These are phyloP conservation scores for Xylaria telfairii DNA, from an alignment of 495 filamentous ascomycete genomes.

Conservation along the genomic window DNA sequence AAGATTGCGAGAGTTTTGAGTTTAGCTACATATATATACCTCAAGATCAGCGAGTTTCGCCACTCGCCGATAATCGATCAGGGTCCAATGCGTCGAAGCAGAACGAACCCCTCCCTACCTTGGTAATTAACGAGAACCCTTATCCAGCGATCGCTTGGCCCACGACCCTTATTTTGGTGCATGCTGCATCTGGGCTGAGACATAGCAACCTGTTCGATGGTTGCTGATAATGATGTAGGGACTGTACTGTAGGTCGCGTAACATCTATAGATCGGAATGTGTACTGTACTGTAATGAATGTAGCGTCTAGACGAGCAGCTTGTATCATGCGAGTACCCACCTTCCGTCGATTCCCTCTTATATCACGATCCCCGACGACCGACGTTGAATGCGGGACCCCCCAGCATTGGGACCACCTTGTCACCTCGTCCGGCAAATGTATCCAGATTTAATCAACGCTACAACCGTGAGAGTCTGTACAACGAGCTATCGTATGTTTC, in stretches of 20 bases:
- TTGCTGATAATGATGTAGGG: too few species aligned
- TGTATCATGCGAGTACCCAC: neutral
- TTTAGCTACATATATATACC: too few species aligned
- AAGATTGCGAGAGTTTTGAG: neutral
- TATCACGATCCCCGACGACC: constrained; percentile 16
- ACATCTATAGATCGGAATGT: too few species aligned
- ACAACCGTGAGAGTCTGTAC: neutral
- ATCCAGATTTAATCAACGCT: neutral
- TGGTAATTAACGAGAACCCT: neutral
- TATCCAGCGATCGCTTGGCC: neutral
- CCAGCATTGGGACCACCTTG: neutral
- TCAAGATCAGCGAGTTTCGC: too few species aligned
- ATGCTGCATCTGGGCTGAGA: neutral
- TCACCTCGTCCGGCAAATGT: neutral
- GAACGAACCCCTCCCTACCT: too few species aligned
- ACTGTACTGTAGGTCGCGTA: too few species aligned
- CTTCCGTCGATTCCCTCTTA: constrained; percentile 15
- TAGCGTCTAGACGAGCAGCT: too few species aligned
- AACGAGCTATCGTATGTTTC: neutral
- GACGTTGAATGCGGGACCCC: constrained; percentile 8
- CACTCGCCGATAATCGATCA: neutral
- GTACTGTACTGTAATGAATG: too few species aligned
- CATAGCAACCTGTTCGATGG: neutral
- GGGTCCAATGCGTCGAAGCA: too few species aligned
- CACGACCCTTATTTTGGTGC: neutral